Percentiles rank a stretch among this genome's conserved stretches.
These are phyloP conservation scores for Pharnaceum exiguum DNA, from an alignment of 148 eudicot genomes.

Conservation along the genomic window DNA sequence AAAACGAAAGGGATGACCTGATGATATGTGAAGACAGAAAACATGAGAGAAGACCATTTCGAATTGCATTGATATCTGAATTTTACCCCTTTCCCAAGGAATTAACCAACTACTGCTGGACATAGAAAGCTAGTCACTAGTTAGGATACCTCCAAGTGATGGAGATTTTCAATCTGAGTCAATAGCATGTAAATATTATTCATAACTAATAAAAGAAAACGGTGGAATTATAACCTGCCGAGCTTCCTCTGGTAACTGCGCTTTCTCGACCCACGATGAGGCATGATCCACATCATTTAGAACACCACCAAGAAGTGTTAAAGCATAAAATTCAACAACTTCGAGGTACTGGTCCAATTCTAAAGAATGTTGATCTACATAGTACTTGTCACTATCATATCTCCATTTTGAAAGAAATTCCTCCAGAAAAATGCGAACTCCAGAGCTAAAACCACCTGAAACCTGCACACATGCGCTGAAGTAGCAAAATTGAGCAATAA, in stretches of 20 bases:
- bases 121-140: no score
- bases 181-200: background rate
- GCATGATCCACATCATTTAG: constrained; percentile 45
- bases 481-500: constrained; percentile 4
- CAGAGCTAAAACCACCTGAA: constrained; percentile 37
- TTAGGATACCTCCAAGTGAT: no score
- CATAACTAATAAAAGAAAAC: background rate
- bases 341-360: constrained; percentile 62
- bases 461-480: constrained; percentile 76
- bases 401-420: constrained; percentile 71
- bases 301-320: constrained; percentile 46
- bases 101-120: no score
- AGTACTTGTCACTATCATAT: constrained; percentile 36
- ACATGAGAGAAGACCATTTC: no score
- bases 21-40: no score
- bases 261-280: constrained; percentile 80
- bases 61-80: no score
- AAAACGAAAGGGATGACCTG: background rate
- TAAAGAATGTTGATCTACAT: constrained; percentile 25
- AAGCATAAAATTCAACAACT: constrained; percentile 71
- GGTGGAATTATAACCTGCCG: constrained; percentile 54
- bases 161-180: background rate
- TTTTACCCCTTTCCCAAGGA: no score
- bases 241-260: constrained; percentile 62
- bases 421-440: constrained; percentile 55